Conservation (phyloP, 2,329 filamentous ascomycete species). For the Davidsoniella neocaledoniae region DNA sequence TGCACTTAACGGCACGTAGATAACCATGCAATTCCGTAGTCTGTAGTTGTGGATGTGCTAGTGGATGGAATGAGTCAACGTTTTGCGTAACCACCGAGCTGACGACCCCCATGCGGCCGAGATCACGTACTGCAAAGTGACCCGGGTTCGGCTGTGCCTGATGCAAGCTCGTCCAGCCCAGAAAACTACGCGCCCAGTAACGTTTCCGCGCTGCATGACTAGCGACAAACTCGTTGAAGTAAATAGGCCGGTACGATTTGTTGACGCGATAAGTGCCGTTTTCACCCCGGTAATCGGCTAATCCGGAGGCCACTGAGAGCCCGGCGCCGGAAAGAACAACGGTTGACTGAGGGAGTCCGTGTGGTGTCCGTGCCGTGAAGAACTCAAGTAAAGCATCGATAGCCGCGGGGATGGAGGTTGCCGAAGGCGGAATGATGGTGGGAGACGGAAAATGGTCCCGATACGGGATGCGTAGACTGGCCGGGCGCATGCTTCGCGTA, state of each 20-base stretch:
- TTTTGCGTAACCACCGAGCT: constrained; percentile 81
- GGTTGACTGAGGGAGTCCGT: constrained; percentile 25
- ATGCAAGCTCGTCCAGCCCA: constrained; percentile 75
- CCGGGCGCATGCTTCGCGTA: constrained; percentile 40
- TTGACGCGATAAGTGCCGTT: constrained; percentile 90
- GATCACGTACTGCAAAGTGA: constrained; percentile 58
- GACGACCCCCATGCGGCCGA: constrained; percentile 57
- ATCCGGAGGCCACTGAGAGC: constrained; percentile 79
- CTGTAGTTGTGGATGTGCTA: constrained; percentile 54
- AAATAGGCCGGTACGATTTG: constrained; percentile 78
- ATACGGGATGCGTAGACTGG: constrained; percentile 78
- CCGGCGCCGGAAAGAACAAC: constrained; percentile 61
- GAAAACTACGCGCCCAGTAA: constrained; percentile 90
- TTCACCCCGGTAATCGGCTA: constrained; percentile 80
- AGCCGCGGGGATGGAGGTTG: constrained; percentile 53
- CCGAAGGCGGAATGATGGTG: constrained; percentile 54
- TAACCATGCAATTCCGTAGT: constrained; percentile 88
- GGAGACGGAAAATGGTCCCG: constrained; percentile 66
- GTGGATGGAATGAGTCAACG: constrained; percentile 82
- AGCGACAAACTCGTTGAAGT: constrained; percentile 73
- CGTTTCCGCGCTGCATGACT: constrained; percentile 74
- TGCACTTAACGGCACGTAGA: constrained; percentile 64
- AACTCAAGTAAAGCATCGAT: constrained; percentile 64
- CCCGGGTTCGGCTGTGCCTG: constrained; percentile 64
- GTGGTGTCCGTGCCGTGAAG: constrained; percentile 43